Evolutionary conservation across 345 rosid species (phyloP).

Genomic region (Triadica sebifera): DNA sequence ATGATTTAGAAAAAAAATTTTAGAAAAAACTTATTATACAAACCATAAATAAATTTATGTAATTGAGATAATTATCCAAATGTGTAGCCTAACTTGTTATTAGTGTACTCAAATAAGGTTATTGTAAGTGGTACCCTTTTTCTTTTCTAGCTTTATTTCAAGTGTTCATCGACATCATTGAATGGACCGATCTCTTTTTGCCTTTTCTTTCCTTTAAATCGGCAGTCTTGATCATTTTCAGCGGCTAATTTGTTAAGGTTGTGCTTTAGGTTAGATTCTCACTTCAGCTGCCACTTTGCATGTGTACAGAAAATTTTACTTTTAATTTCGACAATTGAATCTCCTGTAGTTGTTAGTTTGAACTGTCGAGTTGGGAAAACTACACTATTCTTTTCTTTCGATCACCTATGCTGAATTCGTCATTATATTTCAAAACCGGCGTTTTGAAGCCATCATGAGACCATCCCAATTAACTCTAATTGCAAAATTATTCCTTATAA

Average conservation of each 20-base stretch:
- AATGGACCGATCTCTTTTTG: neutral
- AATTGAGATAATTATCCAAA: no score
- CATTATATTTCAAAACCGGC: neutral
- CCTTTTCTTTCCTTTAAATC: neutral
- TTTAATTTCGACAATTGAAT: no score
- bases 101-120: neutral
- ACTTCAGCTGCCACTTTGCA: neutral
- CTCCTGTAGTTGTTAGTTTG: no score
- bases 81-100: no score
- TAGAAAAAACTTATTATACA: no score
- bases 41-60: no score
- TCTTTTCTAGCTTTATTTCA: neutral
- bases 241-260: neutral
- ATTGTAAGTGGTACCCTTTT: neutral
- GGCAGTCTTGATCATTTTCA: neutral
- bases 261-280: conserved; percentile 5
- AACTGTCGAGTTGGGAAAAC: no score
- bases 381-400: no score
- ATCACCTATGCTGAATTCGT: no score
- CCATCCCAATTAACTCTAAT: neutral
- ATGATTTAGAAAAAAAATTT: no score
- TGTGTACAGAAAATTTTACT: no score
- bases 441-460: neutral
- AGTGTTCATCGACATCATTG: neutral
- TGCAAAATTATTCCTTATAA: neutral